Evolutionary conservation across 768 basidiomycete genomes (phyloP), one percentile per base, ranked within the genome.

Genomic region (Psilocybe cubensis): DNA sequence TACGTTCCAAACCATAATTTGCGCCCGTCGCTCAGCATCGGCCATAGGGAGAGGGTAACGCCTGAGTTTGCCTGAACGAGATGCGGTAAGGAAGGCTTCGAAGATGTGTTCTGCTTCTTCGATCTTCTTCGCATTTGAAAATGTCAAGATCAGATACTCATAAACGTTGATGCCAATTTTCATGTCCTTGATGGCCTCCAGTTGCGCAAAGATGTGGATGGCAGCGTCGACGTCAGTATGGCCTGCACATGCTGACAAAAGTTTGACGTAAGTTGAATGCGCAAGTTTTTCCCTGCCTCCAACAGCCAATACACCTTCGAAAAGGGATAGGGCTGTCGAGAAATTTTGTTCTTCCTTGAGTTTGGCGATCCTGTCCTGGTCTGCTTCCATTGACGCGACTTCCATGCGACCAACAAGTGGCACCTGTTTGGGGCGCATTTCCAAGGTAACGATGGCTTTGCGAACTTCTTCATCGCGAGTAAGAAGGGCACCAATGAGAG

Each of bases 301-400:
- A 8, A 77, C 69, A 7, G 78, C 68, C 25, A 79, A 73, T 17
- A 86, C 79, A 0, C 84, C 79, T 23, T 88, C 79, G 70, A 95
- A 95, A 14, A 96, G 73, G 14, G 83, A 79, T 74, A 94, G 75
- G 0, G 92, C 92, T 0, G 85, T 81, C 0, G 75, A 67, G 58
- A 94, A 87, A 60, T 90, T 92, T 64, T 84, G 82, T 68, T 96
- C 94, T 25, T 76, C 63, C 20, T 74, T 73, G 21, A 92, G 79
- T 1, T 70, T 58, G 0, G 70, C 71, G 38, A 83, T 76, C 8
- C 78, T 78, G 21, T 66, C 66, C 38, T 77, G 61, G 50, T 81
- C 80, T 0, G 45, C 31, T 3, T 71, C 66, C 6, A 66, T 44
- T 1, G 52, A 44, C 23, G 56, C 50, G 4, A 54, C 64, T 14